Conservation (phyloP, 2,329 filamentous ascomycete species). For the Aureobasidium sp. region DNA sequence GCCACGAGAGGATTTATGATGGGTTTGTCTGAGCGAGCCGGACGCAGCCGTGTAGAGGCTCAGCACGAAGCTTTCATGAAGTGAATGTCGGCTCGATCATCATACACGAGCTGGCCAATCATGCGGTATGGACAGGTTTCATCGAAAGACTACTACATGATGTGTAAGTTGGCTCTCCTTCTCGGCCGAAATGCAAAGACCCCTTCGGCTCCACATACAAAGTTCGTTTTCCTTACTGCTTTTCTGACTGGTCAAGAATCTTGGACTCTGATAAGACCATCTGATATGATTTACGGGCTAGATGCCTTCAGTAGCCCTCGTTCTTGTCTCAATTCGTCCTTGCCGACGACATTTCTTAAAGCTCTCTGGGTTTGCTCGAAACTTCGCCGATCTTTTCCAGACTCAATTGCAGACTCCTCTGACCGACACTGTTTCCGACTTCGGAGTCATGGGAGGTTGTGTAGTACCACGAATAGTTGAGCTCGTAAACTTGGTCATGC, state of each 20-base stretch:
- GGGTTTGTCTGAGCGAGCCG: not conserved
- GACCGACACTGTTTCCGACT: too few relatives aligned
- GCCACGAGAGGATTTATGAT: not conserved
- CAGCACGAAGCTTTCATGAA: not conserved
- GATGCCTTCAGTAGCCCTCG: not conserved
- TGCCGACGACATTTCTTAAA: not conserved
- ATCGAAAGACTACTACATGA: not conserved
- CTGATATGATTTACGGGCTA: not conserved
- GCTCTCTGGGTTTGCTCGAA: too few relatives aligned
- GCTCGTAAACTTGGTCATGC: too few relatives aligned
- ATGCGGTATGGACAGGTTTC: not conserved
- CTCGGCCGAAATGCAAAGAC: not conserved
- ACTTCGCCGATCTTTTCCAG: too few relatives aligned
- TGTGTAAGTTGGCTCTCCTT: not conserved
- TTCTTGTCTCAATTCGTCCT: not conserved
- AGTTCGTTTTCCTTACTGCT: not conserved
- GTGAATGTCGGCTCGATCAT: not conserved
- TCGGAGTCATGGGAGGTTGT: too few relatives aligned
- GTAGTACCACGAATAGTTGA: too few relatives aligned
- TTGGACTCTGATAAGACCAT: not conserved
- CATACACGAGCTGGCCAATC: not conserved
- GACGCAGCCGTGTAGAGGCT: not conserved
- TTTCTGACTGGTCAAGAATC: not conserved
- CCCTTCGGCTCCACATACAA: not conserved
- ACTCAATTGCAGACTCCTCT: too few relatives aligned